Base-by-base conservation (phyloP, 2,329 filamentous ascomycete species). In the Mollisiaceae sp. region DNA sequence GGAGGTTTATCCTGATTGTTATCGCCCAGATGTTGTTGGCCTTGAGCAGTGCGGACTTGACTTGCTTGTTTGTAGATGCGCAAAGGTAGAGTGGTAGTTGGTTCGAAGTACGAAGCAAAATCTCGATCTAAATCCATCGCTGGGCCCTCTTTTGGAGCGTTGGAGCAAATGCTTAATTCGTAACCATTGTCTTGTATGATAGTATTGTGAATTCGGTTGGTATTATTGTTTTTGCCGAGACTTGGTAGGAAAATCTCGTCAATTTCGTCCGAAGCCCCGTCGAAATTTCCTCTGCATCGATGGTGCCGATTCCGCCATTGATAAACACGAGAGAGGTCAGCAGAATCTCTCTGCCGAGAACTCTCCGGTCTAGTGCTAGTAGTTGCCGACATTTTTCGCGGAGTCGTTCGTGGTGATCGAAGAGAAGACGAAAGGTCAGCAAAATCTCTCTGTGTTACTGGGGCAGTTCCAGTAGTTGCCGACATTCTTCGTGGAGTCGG, bases 51-150 rank as follows among this genome's bases (percentile, higher is more conserved):
- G 18, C 56, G 64, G n/a, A 63, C 39, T 60, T 67, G 66, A 55
- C 50, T 65, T 38, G 67, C 65, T 22, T 68, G 43, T 56, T 71
- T 72, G 64, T 65, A 65, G 22, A 69, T 65, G n/a, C 67, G 56
- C 47, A 72, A 59, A 60, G 71, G 71, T 62, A 58, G 65, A 9
- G 64, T 61, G 22, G 62, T 58, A 56, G 43, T n/a, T 11, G 56
- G 41, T 63, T 57, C 35, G n/a, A 14, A 57, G 4, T 8, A 38
- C 6, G 50, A 35, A 54, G 50, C 50, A 32, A 18, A n/a, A 32
- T 35, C 24, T 32, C 50, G 24, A 32, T 54, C 24, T 35, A 24
- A 27, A 54, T 27, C 50, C 22, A 54, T 54, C 14, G 12, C 32
- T 11, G 24, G 14, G 22, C 18, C 32, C 15, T 14, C 6, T 8